These are phyloP conservation scores for Metrosideros polymorpha DNA, from an alignment of 441 rosid genomes.

Conservation along the genomic window DNA sequence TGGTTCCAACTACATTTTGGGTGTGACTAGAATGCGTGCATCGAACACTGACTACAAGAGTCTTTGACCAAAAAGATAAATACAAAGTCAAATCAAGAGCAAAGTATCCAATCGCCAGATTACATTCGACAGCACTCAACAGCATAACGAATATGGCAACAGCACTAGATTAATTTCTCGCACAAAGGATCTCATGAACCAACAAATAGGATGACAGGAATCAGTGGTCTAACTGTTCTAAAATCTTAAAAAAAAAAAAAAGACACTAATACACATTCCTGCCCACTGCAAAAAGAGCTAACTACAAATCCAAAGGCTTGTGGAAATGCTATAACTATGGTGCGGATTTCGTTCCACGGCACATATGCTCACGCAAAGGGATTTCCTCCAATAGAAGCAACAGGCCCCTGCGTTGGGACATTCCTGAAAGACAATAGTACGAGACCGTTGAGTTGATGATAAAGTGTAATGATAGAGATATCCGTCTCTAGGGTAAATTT, in stretches of 20 bases:
- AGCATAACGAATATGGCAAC: neutral
- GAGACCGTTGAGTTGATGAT: neutral
- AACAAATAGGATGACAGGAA: neutral
- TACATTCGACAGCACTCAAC: neutral
- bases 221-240: neutral
- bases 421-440: conserved; percentile 25
- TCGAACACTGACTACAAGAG: neutral
- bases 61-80: neutral
- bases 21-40: neutral
- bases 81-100: neutral
- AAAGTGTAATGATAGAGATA: neutral
- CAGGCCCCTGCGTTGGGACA: conserved; percentile 54
- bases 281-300: neutral
- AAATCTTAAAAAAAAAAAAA: neutral
- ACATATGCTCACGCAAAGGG: conserved; percentile 58
- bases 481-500: neutral
- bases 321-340: neutral
- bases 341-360: neutral
- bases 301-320: neutral
- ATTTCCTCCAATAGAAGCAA: conserved; percentile 74
- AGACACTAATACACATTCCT: neutral
- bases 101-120: neutral
- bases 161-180: neutral
- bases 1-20: neutral
- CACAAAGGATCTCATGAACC: neutral